Base-by-base conservation (phyloP, 2,329 filamentous ascomycete genomes). In the Fusarium mangiferae region DNA sequence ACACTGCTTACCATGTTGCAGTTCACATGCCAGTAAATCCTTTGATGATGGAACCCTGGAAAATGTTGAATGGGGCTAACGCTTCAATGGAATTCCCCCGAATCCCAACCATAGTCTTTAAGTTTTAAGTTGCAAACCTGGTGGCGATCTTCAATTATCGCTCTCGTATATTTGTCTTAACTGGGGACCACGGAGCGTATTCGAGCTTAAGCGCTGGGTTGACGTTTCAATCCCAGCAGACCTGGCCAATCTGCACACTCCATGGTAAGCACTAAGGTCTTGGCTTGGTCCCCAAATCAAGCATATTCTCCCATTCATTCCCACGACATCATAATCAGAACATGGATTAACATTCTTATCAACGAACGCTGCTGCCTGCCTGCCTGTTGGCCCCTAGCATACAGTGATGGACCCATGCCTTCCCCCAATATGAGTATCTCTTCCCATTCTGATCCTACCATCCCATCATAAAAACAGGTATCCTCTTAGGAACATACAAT, bases 41-140 rank as follows among this genome's bases (percentile, higher is more conserved):
- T 52, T 26, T 22, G 2, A 12, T 17, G 9, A 33, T 12, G 7
- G 6, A 26, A 49, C 15, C 10, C n/a, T 4, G 8, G 28, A 13
- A n/a, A n/a, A 3, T 13, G 5, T 3, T 4, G 13, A 33, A 33
- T 9, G 6, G 7, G 3, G 5, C n/a, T 18, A 9, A 12, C 5
- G 3, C 8, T 8, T 1, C 0, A 22, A 10, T 6, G 3, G 1
- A 17, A 12, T 17, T 30, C 28, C 14, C n/a, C 46, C 3, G 10
- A 13, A 9, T 30, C 5, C 3, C 5, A 6, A 3, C n/a, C 1
- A 18, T 24, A 13, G 22, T 22, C 14, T 12, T 22, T 24, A 8
- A 7, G 14, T 18, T n/a, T 28, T 2, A 33, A 14, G 13, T 33
- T n/a, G 0, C 6, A 17, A n/a, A n/a, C 7, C 7, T 10, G 10